Evolutionary conservation across 2,329 filamentous ascomycete species (phyloP), one percentile per base, ranked within the genome.

Genomic region (Pseudocercospora vitis): DNA sequence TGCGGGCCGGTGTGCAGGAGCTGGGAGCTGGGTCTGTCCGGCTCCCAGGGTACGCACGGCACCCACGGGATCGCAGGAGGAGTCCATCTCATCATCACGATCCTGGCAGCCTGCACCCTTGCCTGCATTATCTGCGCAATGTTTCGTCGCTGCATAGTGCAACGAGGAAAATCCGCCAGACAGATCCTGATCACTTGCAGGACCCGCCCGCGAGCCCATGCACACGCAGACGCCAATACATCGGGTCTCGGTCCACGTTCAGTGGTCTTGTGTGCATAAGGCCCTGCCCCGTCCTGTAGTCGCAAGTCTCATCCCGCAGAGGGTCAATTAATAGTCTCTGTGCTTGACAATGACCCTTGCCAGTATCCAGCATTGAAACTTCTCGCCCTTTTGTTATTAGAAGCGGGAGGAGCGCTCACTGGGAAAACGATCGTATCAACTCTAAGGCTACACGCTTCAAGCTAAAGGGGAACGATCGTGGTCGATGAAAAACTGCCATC

Each of bases 101-200:
- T n/a, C n/a, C n/a, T 52, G 56, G 42, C 31, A 46, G 26, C 18
- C 48, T 53, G 51, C 57, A 59, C 48, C 57, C 57, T 57, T 54
- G 52, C 55, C 57, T 57, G 59, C 57, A 62, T 58, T 24, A 53
- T 57, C 58, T 58, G 59, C 57, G 59, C 59, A 52, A 58, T 62
- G 57, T 62, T 62, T 62, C 59, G 59, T 52, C 39, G 55, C 42
- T 50, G 59, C 59, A 62, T 58, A 56, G 59, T 62, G 59, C 55
- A 48, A 62, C 59, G 52, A 57, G 57, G 50, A 53, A 47, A 26
- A 37, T 52, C 59, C 59, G 57, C 55, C 53, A 54, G 49, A 54
- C 42, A 51, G 40, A 55, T 55, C 55, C 57, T 58, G 59, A 62
- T 53, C 59, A 53, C 53, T 50, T 58, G 57, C 59, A 62, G 57